These are phyloP conservation scores for Chloropicon primus DNA, from an alignment of 139 green algal species.

Conservation along the genomic window DNA sequence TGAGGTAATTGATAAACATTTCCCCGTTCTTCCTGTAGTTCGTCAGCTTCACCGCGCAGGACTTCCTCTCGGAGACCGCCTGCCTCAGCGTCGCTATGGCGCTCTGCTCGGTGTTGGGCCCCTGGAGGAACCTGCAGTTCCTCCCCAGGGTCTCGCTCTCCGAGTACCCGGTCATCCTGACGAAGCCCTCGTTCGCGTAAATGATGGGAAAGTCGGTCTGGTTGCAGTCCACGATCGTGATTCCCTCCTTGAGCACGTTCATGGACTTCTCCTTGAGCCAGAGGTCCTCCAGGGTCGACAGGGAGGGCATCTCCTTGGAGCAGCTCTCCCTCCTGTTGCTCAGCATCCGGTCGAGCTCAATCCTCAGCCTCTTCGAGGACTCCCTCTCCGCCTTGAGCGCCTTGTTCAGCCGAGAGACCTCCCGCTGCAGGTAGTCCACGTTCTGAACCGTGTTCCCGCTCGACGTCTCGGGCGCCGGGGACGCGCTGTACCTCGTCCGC, in stretches of 20 bases:
- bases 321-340: background rate
- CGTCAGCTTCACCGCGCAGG: constrained; percentile 22
- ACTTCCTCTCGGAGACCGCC: constrained; percentile 30
- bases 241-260: constrained; percentile 53
- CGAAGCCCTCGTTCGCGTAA: constrained; percentile 7
- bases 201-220: constrained; percentile 12
- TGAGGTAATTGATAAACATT: constrained; percentile 62
- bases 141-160: constrained; percentile 13
- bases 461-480: constrained; percentile 1
- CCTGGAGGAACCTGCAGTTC: constrained; percentile 26
- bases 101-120: background rate
- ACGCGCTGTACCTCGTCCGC: background rate
- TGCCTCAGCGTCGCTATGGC: background rate
- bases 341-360: constrained; percentile 16
- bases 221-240: constrained; percentile 58
- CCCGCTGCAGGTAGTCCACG: constrained; percentile 20
- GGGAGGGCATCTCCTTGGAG: background rate
- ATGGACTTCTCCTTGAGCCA: constrained; percentile 60
- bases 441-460: constrained; percentile 9
- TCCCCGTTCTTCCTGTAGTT: constrained; percentile 57
- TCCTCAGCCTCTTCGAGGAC: constrained; percentile 17
- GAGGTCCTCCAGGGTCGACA: constrained; percentile 36
- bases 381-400: constrained; percentile 19
- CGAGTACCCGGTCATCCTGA: constrained; percentile 9
- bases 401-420: constrained; percentile 17